Percentiles rank a stretch among this genome's conserved stretches.
Conservation (phyloP, 2,329 filamentous ascomycete species). For the Cladorrhinum sp. region DNA sequence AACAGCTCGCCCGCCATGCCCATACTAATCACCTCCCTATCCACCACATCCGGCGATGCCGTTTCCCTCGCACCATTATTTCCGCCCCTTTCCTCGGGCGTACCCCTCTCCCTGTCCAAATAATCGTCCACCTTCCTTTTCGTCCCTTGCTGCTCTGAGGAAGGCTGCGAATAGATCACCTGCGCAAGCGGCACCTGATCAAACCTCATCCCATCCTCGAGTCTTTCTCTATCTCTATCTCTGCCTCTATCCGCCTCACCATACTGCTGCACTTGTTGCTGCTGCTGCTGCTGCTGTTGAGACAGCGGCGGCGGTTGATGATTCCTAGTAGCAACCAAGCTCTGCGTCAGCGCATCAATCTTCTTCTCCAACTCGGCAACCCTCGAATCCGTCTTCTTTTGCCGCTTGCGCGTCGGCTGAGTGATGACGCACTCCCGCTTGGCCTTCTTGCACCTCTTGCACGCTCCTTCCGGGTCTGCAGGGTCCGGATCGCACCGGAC, state of each 20-base stretch:
- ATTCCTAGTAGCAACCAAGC: conserved; percentile 56
- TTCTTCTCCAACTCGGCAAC: conserved; percentile 91
- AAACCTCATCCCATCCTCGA: background rate
- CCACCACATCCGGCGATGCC: conserved; percentile 46
- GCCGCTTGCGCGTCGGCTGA: conserved; percentile 69
- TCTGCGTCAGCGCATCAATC: conserved; percentile 83
- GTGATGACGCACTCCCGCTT: conserved; percentile 76
- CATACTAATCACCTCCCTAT: conserved; percentile 56
- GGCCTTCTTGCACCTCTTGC: conserved; percentile 76
- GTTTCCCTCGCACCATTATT: conserved; percentile 13
- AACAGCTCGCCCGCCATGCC: conserved; percentile 56
- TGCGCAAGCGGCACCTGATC: background rate
- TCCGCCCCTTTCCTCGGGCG: conserved; percentile 25
- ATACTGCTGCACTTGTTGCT: background rate
- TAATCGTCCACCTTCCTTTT: background rate
- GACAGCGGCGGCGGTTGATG: conserved; percentile 5
- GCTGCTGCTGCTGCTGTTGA: background rate
- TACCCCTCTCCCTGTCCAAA: background rate
- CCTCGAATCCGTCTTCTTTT: conserved; percentile 87
- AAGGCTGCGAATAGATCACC: background rate
- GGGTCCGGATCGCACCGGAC: conserved; percentile 81
- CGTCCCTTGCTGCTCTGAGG: background rate
- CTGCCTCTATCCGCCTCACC: no score
- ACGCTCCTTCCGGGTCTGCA: conserved; percentile 58
- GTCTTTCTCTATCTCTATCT: no score